phyloP scores from a whole-genome alignment of 2,329 filamentous ascomycete genomes.

The Trichoderma atrobrunneum region DNA sequence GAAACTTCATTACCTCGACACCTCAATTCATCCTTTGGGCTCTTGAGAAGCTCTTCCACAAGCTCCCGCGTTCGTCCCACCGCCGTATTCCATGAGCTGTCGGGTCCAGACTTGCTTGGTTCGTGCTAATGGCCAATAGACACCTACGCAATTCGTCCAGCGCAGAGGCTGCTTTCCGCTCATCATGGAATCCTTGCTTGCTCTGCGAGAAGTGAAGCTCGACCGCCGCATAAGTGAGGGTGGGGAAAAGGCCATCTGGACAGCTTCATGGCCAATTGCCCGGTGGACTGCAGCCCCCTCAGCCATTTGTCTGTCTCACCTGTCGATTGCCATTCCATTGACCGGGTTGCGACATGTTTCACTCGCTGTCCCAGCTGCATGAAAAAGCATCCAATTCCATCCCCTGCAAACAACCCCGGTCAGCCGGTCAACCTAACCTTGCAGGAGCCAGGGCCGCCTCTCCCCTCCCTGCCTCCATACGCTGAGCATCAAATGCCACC shows the following conservation, averaged over 20 bases:
- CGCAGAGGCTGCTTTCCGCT: not conserved
- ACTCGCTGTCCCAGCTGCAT: slow-evolving; percentile 9
- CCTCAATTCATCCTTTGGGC: not conserved
- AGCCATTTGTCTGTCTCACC: slow-evolving; percentile 4
- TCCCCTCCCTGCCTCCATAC: slow-evolving; percentile 13
- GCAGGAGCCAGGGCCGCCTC: slow-evolving; percentile 8
- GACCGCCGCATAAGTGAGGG: not conserved
- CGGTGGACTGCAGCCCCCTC: not conserved
- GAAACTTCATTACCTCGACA: not conserved
- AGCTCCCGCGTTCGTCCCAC: not conserved
- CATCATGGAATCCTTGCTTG: too few species aligned
- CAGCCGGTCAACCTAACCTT: slow-evolving; percentile 14
- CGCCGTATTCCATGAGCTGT: not conserved
- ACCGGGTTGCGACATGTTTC: slow-evolving; percentile 14
- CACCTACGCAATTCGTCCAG: not conserved
- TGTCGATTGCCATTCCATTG: not conserved
- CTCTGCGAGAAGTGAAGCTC: not conserved
- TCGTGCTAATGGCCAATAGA: not conserved
- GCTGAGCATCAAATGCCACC: not conserved
- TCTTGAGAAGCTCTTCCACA: not conserved
- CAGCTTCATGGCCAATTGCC: not conserved
- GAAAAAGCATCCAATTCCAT: slow-evolving; percentile 16
- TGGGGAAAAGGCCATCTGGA: slow-evolving; percentile 1
- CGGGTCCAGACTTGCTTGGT: not conserved
- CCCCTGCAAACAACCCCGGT: slow-evolving; percentile 12